Evolutionary conservation across 805 yeast genomes (phyloP), one percentile per base, ranked within the genome.

Genomic region (Ascoidea rubescens): DNA sequence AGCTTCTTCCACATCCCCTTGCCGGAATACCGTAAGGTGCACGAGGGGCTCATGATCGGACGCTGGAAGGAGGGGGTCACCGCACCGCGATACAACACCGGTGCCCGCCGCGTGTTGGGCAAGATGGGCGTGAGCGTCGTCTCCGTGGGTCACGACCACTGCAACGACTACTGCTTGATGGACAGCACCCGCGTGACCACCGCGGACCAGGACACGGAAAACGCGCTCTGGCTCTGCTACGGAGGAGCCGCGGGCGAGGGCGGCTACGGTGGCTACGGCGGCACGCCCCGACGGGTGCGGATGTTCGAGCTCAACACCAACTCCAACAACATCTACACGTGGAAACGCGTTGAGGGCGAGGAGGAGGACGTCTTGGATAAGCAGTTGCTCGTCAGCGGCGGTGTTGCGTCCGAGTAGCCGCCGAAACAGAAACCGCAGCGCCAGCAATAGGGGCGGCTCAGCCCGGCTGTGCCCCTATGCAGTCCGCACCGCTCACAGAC

Each of bases 201-300:
- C n/a, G 59, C 62, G 1, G 54, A 58, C 5, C 58, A 58, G n/a
- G 60, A 57, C 10, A 50, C 55, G 33, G 56, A 51, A 33, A 64
- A 72, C 59, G 67, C 68, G 52, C 66, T 84, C 37, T 87, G 96
- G 95, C 68, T 93, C 42, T 93, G 99, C 62, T 89, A 88, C 62
- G 99, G 96, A 4, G 99, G 99, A 31, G 95, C 82, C 1, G 74
- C 78, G 5, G 99, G 98, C 14, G 95, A 87, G 67, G 99, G 98
- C 45, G 98, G 96, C 0, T 93, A 93, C 63, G 97, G 84, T 6
- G 97, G 97, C 0, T 88, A 89, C 60, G 91, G 89, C 1, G 91
- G 90, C 1, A 87, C 84, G 37, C 72, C 83, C n/a, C 77, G 99
- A 59, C 74, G 97, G 52, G 61, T 88, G 48, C 72, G 99, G 49